Base-by-base conservation (phyloP, 306 rosid genomes). In the Albizia julibrissin region DNA sequence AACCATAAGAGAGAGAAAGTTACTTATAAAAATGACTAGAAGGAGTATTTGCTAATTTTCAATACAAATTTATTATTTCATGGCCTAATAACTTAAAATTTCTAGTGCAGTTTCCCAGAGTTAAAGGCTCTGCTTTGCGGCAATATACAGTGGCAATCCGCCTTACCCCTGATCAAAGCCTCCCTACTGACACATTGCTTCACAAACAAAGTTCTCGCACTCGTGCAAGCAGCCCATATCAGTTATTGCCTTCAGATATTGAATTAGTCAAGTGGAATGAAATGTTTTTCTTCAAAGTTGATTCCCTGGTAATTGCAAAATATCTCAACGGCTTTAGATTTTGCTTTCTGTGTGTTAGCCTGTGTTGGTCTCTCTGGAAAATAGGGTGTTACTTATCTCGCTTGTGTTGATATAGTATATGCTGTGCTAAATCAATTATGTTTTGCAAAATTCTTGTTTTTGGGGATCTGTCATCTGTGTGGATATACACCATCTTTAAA, bases 161-260 rank as follows among this genome's bases (percentile, higher is more conserved):
- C 62, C 93, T 95, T 69, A 78, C 87, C 83, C 97, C 98, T 47
- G 76, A 84, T 49, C 88, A 81, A 73, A 83, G 83, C 74, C 76
- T 78, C 81, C 73, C 81, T 61, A 59, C 86, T 15, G 91, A 90
- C 70, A 74, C 85, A 72, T 78, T 84, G 79, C 85, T 84, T 78
- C 91, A 86, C 86, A 91, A 90, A 76, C 99, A 95, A 84, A 93
- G 97, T 87, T 94, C 94, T 18, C 99, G 92, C 77, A 95, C 99
- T 18, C 78, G 93, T 77, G 97, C 98, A 79, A 93, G 90, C 81
- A 82, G 86, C 87, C 85, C 96, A 44, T 83, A 79, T 72, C 87
- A 84, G 65, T 74, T 81, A 58, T 66, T 80, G 75, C 86, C 91
- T 79, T 76, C 93, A 2, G 91, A 95, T 84, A 78, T 89, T 79